Base-by-base conservation (phyloP, 805 yeast species). In the Metschnikowia santaceciliae region DNA sequence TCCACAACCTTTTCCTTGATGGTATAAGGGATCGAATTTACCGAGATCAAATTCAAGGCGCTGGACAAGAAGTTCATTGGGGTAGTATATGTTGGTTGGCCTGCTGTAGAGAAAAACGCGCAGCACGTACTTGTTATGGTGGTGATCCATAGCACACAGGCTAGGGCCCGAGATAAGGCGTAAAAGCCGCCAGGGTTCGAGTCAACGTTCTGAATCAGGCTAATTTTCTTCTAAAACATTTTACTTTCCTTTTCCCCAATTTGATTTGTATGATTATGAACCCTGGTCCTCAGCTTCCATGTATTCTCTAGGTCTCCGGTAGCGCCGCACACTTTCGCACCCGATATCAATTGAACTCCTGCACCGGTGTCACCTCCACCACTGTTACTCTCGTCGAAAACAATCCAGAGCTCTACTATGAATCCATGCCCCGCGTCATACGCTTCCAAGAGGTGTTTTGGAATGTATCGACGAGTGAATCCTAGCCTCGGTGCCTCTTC, bases 41-140 rank as follows among this genome's bases (percentile, higher is more conserved):
- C 84, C 10, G 87, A 79, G 20, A 83, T 64, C 2, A 82, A 72
- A 42, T 79, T 79, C 26, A 84, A 68, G 0, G 90, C 80, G 53
- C 79, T 82, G 1, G 88, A 68, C n/a, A 86, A 69, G 59, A 86
- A 86, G 67, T 86, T 84, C 91, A 86, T 86, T 34, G 47, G 32
- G 6, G 47, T 45, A 26, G 42, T 26, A 22, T 26, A 23, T 40
- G 15, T 30, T 39, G 42, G 17, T 26, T 26, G 43, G 43, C 43
- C 22, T 40, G 34, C 11, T 15, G 20, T 20, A 40, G 38, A 42
- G 46, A 42, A 42, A 42, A 42, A 20, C 46, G 46, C 46, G 46
- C 46, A 22, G 38, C n/a, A 19, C 32, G 42, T 39, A 23, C 42
- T 20, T 32, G 32, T 42, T 32, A 20, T 22, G 38, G 7, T 42